Evolutionary conservation across 2,329 filamentous ascomycete genomes (phyloP).

Genomic region (Moelleriella libera): DNA sequence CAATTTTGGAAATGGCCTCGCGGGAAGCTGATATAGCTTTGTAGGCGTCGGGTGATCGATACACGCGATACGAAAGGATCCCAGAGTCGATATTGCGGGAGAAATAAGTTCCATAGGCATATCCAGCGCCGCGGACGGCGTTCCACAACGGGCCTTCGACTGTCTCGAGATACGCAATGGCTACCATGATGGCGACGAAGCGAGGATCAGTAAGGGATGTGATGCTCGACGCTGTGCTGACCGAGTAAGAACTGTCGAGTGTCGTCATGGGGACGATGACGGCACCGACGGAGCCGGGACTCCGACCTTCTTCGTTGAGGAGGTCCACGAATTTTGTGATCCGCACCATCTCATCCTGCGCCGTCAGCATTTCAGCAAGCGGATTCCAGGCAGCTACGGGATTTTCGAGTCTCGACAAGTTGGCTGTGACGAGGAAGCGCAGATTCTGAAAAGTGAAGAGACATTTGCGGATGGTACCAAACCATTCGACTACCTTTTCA

Average conservation of each 20-base stretch:
- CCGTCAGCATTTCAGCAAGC: constrained; percentile 24
- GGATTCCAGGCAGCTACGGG: constrained; percentile 69
- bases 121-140: constrained; percentile 79
- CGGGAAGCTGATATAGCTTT: constrained; percentile 73
- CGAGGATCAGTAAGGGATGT: constrained; percentile 62
- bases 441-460: constrained; percentile 80
- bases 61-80: constrained; percentile 71
- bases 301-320: constrained; percentile 61
- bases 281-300: constrained; percentile 58
- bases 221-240: constrained; percentile 61
- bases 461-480: constrained; percentile 60
- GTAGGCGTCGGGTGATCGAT: constrained; percentile 77
- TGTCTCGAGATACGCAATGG: constrained; percentile 79
- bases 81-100: constrained; percentile 65
- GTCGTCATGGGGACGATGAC: constrained; percentile 83
- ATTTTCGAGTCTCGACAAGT: constrained; percentile 57
- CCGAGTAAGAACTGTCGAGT: constrained; percentile 81
- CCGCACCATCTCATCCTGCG: constrained; percentile 40
- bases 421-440: constrained; percentile 69
- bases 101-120: constrained; percentile 82
- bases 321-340: constrained; percentile 56
- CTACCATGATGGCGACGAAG: constrained; percentile 75
- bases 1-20: constrained; percentile 60
- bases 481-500: constrained; percentile 58
- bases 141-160: constrained; percentile 93